A percentile compares a stretch with the other conserved stretches of the same genome.
phyloP scores from a whole-genome alignment of 495 filamentous ascomycete species.

The Aspergillus conjunctus region DNA sequence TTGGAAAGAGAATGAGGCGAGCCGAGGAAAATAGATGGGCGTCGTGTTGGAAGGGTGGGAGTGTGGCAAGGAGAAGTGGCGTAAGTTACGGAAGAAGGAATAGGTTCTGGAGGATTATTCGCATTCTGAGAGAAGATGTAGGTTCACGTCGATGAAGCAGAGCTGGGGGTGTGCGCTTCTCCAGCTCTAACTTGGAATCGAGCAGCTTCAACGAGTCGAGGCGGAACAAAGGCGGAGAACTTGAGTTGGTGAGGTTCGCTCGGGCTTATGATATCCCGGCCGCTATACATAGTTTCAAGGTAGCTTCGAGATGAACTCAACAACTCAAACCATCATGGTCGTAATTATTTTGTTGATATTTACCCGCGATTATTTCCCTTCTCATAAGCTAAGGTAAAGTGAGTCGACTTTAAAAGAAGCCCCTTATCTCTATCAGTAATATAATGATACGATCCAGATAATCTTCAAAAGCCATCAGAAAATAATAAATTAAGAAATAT shows the following conservation, averaged over 20 bases:
- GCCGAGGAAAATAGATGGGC: background rate
- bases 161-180: background rate
- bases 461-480: background rate
- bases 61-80: background rate
- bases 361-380: too few relatives aligned
- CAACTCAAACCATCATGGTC: too few relatives aligned
- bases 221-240: slow-evolving; percentile 12
- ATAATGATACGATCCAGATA: background rate
- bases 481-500: background rate
- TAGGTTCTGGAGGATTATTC: background rate
- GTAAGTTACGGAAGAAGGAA: background rate
- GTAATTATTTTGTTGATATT: too few relatives aligned
- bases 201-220: background rate
- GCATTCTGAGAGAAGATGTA: background rate
- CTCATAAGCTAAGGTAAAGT: too few relatives aligned
- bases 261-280: slow-evolving; percentile 22
- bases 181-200: background rate
- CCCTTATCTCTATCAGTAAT: too few relatives aligned
- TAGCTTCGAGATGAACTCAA: too few relatives aligned
- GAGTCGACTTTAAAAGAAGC: too few relatives aligned
- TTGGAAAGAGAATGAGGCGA: background rate
- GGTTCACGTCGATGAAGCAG: background rate
- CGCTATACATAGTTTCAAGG: too few relatives aligned
- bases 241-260: slow-evolving; percentile 10
- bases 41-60: background rate